Evolutionary conservation across 495 filamentous ascomycete species (phyloP).

Genomic region (Chaetomidium leptoderma): DNA sequence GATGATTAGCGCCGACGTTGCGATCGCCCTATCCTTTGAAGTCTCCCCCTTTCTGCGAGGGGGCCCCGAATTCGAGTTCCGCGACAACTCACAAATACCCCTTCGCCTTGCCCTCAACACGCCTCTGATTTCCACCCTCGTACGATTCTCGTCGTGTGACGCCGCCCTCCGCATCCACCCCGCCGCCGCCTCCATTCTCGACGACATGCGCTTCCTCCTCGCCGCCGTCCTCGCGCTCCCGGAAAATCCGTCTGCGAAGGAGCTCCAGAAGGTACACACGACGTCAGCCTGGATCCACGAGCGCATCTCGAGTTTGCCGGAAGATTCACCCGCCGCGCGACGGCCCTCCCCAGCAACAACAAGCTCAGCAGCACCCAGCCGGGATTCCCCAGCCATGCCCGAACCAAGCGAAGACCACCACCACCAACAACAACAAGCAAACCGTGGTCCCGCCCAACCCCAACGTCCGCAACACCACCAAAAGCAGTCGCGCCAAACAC

Average conservation of each 20-base stretch:
- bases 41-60: constrained; percentile 27
- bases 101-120: constrained; percentile 38
- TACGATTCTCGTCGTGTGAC: constrained; percentile 28
- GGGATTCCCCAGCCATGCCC: constrained; percentile 5
- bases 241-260: constrained; percentile 23
- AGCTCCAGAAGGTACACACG: constrained; percentile 32
- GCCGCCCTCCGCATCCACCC: constrained; percentile 31
- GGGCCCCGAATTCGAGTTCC: constrained; percentile 30
- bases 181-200: constrained; percentile 35
- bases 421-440: background rate
- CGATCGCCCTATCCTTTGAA: constrained; percentile 36
- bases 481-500: background rate
- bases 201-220: constrained; percentile 39
- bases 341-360: constrained; percentile 10
- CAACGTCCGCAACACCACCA: background rate
- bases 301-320: constrained; percentile 28
- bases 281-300: constrained; percentile 36
- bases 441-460: background rate
- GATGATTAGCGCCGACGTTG: constrained; percentile 26
- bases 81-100: constrained; percentile 25
- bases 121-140: constrained; percentile 29
- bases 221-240: constrained; percentile 31
- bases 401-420: background rate
- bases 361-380: constrained; percentile 9
- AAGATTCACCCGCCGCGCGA: constrained; percentile 15